phyloP scores from a whole-genome alignment of 1,284 basidiomycete genomes.

The Leccinum insigne region DNA sequence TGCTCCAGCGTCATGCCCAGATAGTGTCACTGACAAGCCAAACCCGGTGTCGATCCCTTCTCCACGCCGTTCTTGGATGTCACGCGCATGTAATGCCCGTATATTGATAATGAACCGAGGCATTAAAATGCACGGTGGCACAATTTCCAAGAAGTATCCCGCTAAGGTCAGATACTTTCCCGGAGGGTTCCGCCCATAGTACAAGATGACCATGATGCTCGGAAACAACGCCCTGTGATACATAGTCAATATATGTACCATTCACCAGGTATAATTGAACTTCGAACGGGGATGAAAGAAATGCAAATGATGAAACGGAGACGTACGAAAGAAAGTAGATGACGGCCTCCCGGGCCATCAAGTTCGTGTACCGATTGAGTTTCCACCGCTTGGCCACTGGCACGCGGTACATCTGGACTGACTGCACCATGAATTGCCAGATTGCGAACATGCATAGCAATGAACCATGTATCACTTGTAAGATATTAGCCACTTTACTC shows the following conservation, averaged over 20 bases:
- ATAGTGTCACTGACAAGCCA: not conserved
- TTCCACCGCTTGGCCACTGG: not conserved
- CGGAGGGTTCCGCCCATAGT: not conserved
- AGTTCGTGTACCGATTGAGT: constrained; percentile 1
- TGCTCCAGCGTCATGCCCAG: not conserved
- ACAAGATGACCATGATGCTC: not conserved
- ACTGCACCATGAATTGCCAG: not conserved
- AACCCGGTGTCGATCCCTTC: not conserved
- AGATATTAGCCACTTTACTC: not conserved
- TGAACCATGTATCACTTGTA: not conserved
- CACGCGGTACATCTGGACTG: not conserved
- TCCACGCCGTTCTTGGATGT: not conserved
- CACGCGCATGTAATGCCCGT: not conserved
- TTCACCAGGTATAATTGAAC: not conserved
- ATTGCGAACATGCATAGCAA: not conserved
- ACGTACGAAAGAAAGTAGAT: constrained; percentile 12
- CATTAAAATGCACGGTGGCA: constrained; percentile 6
- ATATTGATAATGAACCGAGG: constrained; percentile 5
- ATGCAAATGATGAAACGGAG: not conserved
- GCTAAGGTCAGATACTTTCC: not conserved
- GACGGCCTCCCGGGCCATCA: constrained; percentile 7
- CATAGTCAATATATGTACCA: not conserved
- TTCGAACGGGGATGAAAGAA: not conserved
- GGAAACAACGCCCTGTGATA: not conserved
- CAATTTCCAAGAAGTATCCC: not conserved